Conservation (phyloP, 371 early-diverging fungal species). For the Rhizomucor miehei region DNA sequence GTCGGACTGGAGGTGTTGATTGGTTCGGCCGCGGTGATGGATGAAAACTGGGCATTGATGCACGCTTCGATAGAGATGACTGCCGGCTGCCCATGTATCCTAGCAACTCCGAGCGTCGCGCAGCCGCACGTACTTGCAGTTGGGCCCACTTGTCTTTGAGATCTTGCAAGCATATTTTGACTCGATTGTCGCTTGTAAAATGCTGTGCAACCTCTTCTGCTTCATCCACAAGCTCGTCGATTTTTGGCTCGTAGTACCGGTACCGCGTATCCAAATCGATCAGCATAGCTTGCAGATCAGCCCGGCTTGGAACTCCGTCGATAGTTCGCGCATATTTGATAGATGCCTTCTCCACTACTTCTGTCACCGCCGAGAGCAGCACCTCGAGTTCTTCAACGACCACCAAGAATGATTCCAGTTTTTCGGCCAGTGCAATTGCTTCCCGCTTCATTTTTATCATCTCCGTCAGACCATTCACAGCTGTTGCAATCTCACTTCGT, state of each 20-base stretch:
- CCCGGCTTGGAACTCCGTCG: constrained; percentile 33
- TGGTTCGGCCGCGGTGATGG: constrained; percentile 28
- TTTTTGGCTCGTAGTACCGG: constrained; percentile 52
- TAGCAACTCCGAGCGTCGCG: constrained; percentile 47
- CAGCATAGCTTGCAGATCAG: constrained; percentile 52
- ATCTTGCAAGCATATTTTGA: constrained; percentile 40
- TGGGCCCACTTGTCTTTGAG: constrained; percentile 47
- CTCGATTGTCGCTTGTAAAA: constrained; percentile 46
- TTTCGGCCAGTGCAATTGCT: constrained; percentile 39
- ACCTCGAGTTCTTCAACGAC: constrained; percentile 50
- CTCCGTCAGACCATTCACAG: constrained; percentile 28
- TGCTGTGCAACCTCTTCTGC: constrained; percentile 37
- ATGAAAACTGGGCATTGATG: constrained; percentile 22
- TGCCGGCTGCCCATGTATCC: constrained; percentile 25
- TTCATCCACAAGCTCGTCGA: constrained; percentile 49
- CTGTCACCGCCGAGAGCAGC: constrained; percentile 37
- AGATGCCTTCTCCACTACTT: constrained; percentile 43
- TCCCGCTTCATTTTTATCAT: constrained; percentile 38
- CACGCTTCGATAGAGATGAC: constrained; percentile 18
- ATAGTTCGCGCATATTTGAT: constrained; percentile 29
- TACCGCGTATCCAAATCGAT: constrained; percentile 58
- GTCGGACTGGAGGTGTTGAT: neutral
- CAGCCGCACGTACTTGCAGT: constrained; percentile 40
- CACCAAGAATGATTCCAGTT: constrained; percentile 41
- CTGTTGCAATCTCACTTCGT: constrained; percentile 40